Percentiles rank a stretch among this genome's conserved stretches.
Evolutionary conservation across 768 basidiomycete genomes (phyloP).

Genomic region (Trametopsis cervina): DNA sequence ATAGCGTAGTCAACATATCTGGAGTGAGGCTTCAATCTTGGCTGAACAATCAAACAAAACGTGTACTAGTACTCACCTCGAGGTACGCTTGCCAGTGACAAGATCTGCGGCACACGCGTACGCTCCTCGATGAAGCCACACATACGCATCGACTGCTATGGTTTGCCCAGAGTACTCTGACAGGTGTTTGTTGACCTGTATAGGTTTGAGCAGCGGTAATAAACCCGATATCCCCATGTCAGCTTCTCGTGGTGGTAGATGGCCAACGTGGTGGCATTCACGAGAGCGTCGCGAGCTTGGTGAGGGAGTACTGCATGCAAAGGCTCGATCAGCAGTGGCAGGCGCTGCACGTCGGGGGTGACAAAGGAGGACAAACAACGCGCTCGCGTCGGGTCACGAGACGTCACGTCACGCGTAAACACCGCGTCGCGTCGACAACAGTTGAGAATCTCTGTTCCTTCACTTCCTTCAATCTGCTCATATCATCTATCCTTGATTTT

Average conservation of each 20-base stretch:
- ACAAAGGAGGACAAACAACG: conserved; percentile 6
- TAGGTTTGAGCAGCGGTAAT: conserved; percentile 84
- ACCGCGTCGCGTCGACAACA: neutral
- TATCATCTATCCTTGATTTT: too few species aligned
- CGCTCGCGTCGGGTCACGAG: conserved; percentile 3
- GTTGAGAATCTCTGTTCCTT: neutral
- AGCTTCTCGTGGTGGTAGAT: neutral
- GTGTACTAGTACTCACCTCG: conserved; percentile 51
- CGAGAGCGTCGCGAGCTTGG: neutral
- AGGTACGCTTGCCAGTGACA: conserved; percentile 76
- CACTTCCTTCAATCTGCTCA: too few species aligned
- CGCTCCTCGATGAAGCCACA: conserved; percentile 86
- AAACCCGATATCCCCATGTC: conserved; percentile 90
- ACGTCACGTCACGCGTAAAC: neutral
- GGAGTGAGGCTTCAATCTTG: neutral
- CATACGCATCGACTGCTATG: conserved; percentile 91
- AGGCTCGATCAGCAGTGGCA: neutral
- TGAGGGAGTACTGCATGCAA: neutral
- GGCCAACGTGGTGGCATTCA: neutral
- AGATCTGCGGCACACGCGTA: conserved; percentile 88
- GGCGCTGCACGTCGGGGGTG: neutral
- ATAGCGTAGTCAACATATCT: conserved; percentile 98
- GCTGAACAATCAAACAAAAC: neutral
- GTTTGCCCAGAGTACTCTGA: conserved; percentile 80
- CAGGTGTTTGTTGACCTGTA: conserved; percentile 72